Base-by-base conservation (phyloP, 2,329 filamentous ascomycete genomes). In the Cordyceps tenuipes region DNA sequence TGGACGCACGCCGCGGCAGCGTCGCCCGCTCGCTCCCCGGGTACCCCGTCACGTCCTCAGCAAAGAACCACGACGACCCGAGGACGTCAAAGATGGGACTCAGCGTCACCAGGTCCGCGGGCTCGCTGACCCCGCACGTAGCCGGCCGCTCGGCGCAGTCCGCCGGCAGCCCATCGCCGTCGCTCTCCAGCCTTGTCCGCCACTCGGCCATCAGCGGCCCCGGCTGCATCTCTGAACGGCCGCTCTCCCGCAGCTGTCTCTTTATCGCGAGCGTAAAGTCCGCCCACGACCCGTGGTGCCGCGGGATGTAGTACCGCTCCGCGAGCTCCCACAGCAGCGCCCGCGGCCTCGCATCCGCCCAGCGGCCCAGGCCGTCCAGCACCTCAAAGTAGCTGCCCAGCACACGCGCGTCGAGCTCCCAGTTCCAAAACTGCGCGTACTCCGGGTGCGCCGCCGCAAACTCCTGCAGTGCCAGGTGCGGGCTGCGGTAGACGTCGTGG, bases 311-410 rank as follows among this genome's bases (percentile, higher is more conserved):
- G 73, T 91, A 92, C 63, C 88, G 85, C 29, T 84, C 80, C 52
- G 84, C 87, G 52, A 88, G 83, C 70, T 92, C 89, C 89, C 89
- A 92, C 12, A 91, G 77, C 17, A 84, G 83, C 62, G 84, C 82
- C 31, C 88, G 82, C 1, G 86, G 84, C 68, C 92, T 88, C 53
- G 82, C 71, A 60, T 79, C 80, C 1, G 86, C 83, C 85, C 88
- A 93, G 51, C 79, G 75, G 17, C 80, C 79, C 13, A 90, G 77
- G 47, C 84, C 81, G 62, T 87, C 79, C 63, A 92, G 86, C 17
- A 92, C 79, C 68, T 92, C 87, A 72, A 91, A 87, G 70, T 83
- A 84, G 66, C 84, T 84, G 44, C 85, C 84, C 3, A 83, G 76
- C 69, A 81, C 83, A 36, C 85, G 79, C 74, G 85, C 82, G 66